Evolutionary conservation across 139 green algal genomes (phyloP).

Genomic region (Closterium sp.): DNA sequence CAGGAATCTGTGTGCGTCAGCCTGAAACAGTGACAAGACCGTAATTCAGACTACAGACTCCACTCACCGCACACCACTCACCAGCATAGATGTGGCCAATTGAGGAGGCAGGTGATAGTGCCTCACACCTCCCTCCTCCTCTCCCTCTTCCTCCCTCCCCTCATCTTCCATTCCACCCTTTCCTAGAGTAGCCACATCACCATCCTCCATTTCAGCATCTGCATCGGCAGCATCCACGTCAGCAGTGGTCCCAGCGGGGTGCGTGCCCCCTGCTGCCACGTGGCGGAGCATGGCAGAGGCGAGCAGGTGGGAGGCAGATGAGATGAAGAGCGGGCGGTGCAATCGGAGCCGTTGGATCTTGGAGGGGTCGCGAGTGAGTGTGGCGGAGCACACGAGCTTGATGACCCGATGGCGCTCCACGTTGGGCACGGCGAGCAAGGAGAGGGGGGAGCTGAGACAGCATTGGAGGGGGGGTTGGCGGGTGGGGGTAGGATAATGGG

Average conservation of each 20-base stretch:
- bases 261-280: no score
- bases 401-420: conserved; percentile 45
- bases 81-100: conserved; percentile 75
- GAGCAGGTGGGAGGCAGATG: conserved; percentile 52
- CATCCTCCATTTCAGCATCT: no score
- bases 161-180: neutral
- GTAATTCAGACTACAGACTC: neutral
- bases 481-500: no score
- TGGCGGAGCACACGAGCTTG: conserved; percentile 87
- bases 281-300: no score
- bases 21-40: neutral
- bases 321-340: conserved; percentile 73
- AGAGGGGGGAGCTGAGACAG: neutral
- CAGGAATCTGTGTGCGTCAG: neutral
- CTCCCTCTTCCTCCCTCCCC: neutral
- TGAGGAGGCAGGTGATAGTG: conserved; percentile 69
- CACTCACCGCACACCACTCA: conserved; percentile 46
- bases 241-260: conserved; percentile 23
- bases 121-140: neutral
- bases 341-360: conserved; percentile 65
- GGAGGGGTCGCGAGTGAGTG: conserved; percentile 82
- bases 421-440: neutral
- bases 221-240: neutral
- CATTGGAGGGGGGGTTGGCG: no score
- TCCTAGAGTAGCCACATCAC: neutral